A percentile compares a stretch with the other conserved stretches of the same genome.
phyloP scores from a whole-genome alignment of 805 yeast species.

The Candida ulmi region DNA sequence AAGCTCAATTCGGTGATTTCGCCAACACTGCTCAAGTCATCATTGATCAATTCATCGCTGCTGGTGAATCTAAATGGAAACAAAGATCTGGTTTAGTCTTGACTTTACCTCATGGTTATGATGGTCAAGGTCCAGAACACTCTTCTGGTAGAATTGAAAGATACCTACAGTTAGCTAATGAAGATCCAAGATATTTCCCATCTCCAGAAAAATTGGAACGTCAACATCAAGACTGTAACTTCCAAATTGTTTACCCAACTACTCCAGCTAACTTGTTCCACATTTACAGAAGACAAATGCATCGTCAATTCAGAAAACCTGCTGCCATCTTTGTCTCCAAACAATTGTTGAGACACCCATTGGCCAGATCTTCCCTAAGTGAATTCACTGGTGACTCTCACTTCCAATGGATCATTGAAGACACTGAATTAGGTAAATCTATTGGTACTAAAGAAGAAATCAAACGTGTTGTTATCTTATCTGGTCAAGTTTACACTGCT shows the following conservation, averaged over 20 bases:
- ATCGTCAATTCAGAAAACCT: slow-evolving; percentile 96
- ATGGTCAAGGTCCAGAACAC: slow-evolving; percentile 99
- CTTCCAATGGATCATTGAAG: slow-evolving; percentile 96
- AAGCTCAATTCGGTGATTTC: slow-evolving; percentile 99
- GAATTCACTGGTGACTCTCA: slow-evolving; percentile 91
- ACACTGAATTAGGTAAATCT: slow-evolving; percentile 73
- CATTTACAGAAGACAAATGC: slow-evolving; percentile 96
- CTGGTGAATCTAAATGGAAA: slow-evolving; percentile 98
- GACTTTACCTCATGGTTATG: slow-evolving; percentile 98
- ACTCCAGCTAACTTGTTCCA: slow-evolving; percentile 98
- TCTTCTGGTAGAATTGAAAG: slow-evolving; percentile 97
- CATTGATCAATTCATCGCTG: slow-evolving; percentile 92
- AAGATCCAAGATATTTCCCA: slow-evolving; percentile 95
- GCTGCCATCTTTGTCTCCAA: slow-evolving; percentile 85
- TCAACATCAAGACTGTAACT: slow-evolving; percentile 98
- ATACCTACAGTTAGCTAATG: slow-evolving; percentile 91
- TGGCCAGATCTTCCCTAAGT: slow-evolving; percentile 77
- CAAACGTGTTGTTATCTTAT: slow-evolving; percentile 75
- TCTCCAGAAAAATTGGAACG: slow-evolving; percentile 80
- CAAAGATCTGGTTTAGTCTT: slow-evolving; percentile 96
- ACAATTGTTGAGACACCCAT: slow-evolving; percentile 92
- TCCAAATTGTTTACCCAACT: slow-evolving; percentile 97
- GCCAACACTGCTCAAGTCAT: slow-evolving; percentile 99
- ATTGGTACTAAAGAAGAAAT: slow-evolving; percentile 77
- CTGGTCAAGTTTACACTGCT: slow-evolving; percentile 95